These are phyloP conservation scores for Pseudogymnoascus sp. DNA, from an alignment of 2,329 filamentous ascomycete genomes.

Conservation along the genomic window DNA sequence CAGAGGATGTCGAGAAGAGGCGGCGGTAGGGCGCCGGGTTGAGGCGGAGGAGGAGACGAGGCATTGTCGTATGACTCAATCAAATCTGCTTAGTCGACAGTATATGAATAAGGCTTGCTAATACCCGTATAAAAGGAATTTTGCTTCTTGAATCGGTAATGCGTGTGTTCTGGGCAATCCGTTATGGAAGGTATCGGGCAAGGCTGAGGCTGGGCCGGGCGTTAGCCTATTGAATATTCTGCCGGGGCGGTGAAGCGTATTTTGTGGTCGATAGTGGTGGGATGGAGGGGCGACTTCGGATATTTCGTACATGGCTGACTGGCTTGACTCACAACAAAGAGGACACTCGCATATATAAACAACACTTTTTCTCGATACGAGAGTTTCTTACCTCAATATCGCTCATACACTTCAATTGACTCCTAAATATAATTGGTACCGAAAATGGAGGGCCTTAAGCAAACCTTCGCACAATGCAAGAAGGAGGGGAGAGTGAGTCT, in stretches of 20 bases:
- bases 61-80: constrained; percentile 19
- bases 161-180: neutral
- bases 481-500: constrained; percentile 37
- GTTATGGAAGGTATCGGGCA: neutral
- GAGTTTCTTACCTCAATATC: neutral
- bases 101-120: neutral
- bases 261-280: constrained; percentile 9
- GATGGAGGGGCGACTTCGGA: constrained; percentile 9
- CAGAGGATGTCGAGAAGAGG: constrained; percentile 22
- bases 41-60: constrained; percentile 21
- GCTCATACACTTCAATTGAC: constrained; percentile 16
- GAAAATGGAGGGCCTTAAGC: constrained; percentile 43
- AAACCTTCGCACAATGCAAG: constrained; percentile 50
- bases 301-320: constrained; percentile 6
- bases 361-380: neutral
- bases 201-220: neutral
- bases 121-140: neutral
- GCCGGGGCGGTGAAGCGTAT: constrained; percentile 7
- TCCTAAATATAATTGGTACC: neutral
- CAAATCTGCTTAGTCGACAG: neutral
- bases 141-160: neutral
- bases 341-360: constrained; percentile 8
- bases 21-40: constrained; percentile 24
- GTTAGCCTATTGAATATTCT: constrained; percentile 7
- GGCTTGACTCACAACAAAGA: constrained; percentile 5